Evolutionary conservation across 1,284 basidiomycete species (phyloP).

Genomic region (Trichosporon sp.): DNA sequence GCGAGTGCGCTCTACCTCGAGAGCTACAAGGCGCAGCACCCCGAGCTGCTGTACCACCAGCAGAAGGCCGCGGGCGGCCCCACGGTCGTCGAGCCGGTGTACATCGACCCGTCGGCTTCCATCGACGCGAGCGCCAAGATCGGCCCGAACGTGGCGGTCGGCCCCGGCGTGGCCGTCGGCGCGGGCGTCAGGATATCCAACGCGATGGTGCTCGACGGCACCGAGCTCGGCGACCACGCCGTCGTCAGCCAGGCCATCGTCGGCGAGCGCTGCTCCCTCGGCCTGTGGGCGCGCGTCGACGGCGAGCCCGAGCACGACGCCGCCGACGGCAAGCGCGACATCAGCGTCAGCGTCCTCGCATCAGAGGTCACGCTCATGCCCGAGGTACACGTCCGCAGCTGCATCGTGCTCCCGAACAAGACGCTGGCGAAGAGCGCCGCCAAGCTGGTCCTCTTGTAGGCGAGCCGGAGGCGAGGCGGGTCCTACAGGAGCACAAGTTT

Average conservation of each 20-base stretch:
- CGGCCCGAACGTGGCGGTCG: conserved; percentile 53
- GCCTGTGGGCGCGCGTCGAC: conserved; percentile 54
- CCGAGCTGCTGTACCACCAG: conserved; percentile 37
- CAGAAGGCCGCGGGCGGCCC: conserved; percentile 14
- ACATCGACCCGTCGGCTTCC: conserved; percentile 50
- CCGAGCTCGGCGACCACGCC: conserved; percentile 51
- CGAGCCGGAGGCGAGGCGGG: background rate
- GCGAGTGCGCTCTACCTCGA: conserved; percentile 52
- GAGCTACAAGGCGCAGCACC: conserved; percentile 37
- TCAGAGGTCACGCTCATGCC: conserved; percentile 50
- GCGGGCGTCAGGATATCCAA: conserved; percentile 53
- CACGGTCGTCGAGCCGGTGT: conserved; percentile 51
- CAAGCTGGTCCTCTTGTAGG: background rate
- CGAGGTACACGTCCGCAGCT: conserved; percentile 49
- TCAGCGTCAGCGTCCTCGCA: conserved; percentile 52
- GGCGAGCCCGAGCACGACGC: conserved; percentile 49
- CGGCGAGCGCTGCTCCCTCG: conserved; percentile 45
- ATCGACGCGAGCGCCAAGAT: conserved; percentile 52
- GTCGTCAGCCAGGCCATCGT: conserved; percentile 53
- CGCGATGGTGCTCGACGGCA: conserved; percentile 52
- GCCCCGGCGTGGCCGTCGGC: conserved; percentile 49
- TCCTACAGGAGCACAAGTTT: background rate
- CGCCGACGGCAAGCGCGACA: conserved; percentile 42
- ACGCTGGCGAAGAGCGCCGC: conserved; percentile 7
- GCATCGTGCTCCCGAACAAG: conserved; percentile 54